Evolutionary conservation across 1,284 basidiomycete species (phyloP), one percentile per base, ranked within the genome.

Genomic region (Microbotryum intermedium): DNA sequence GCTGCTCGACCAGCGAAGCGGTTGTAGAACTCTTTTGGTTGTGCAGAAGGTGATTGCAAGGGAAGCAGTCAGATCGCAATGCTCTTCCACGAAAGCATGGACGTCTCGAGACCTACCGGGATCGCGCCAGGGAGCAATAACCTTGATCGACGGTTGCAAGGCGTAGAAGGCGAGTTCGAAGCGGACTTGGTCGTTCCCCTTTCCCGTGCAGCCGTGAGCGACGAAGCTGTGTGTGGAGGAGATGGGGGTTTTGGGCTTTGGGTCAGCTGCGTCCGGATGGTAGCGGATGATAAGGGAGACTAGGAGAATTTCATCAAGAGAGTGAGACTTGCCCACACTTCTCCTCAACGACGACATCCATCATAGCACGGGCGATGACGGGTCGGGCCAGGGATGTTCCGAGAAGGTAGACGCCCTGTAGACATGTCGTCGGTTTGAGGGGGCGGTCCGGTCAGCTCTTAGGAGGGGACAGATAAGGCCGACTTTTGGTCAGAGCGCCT

Each of bases 141-240:
- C 93, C 79, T 97, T 97, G 83, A 99, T 97, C 73, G 91, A 88
- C 55, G 94, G 93, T 77, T 95, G 93, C 72, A 99, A 83, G 59
- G 92, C 94, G 77, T 98, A 99, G 80, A 98, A 99, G 10, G 95
- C 93, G 60, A 98, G 86, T 76, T 99, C 95, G 76, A 98, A 99
- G 64, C 95, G 89, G 70, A 99, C 94, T 79, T 99, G 95, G 77
- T 99, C 94, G 77, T 98, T 98, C 59, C 94, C 94, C 80, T 98
- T 98, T 61, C 94, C 94, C 51, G 94, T 99, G 82, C 94, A 99
- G 45, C 94, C 94, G 78, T 98, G 95, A 44, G 93, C 87, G 68
- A 98, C 94, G 74, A 83, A 98, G 76, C 89, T 91, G 62, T 55
- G 25, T 20, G 6, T 39, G 61, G 30, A 58, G 57, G 20, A 25